These are phyloP conservation scores for Aureobasidium sp. DNA, from an alignment of 2,329 filamentous ascomycete genomes.

Conservation along the genomic window DNA sequence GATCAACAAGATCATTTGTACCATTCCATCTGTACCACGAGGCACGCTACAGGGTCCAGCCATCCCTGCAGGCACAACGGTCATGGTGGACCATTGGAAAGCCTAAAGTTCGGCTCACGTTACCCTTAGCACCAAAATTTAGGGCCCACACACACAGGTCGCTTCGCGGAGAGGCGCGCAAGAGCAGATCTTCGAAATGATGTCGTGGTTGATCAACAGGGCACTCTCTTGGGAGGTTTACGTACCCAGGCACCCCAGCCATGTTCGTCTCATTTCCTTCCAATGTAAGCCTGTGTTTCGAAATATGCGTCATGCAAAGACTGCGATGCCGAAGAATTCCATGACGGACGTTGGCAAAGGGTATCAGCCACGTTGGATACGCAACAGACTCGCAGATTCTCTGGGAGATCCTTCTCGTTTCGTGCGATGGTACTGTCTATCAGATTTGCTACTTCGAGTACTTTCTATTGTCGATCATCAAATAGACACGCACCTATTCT, in stretches of 20 bases:
- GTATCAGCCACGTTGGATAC: neutral
- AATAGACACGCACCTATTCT: neutral
- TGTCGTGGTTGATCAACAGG: slow-evolving; percentile 14
- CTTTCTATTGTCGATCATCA: neutral
- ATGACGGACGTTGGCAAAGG: slow-evolving; percentile 1
- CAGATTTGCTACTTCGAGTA: neutral
- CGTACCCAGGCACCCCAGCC: neutral
- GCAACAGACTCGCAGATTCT: neutral
- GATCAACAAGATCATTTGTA: slow-evolving; percentile 6
- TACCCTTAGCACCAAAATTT: slow-evolving; percentile 8
- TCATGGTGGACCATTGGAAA: slow-evolving; percentile 9
- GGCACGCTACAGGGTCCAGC: slow-evolving; percentile 11
- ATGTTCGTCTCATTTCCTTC: neutral
- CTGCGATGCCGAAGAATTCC: neutral
- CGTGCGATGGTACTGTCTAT: neutral
- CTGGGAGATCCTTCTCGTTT: neutral
- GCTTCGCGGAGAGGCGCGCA: slow-evolving; percentile 6
- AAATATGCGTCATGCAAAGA: slow-evolving; percentile 5
- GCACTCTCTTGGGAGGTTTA: neutral
- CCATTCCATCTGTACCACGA: neutral
- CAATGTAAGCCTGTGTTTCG: slow-evolving; percentile 1
- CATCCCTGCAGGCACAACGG: slow-evolving; percentile 11
- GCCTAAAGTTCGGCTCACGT: slow-evolving; percentile 12
- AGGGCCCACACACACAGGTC: slow-evolving; percentile 11
- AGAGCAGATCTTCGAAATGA: slow-evolving; percentile 9